Conservation (phyloP, 2,329 filamentous ascomycete species). For the Penicillium sp. region DNA sequence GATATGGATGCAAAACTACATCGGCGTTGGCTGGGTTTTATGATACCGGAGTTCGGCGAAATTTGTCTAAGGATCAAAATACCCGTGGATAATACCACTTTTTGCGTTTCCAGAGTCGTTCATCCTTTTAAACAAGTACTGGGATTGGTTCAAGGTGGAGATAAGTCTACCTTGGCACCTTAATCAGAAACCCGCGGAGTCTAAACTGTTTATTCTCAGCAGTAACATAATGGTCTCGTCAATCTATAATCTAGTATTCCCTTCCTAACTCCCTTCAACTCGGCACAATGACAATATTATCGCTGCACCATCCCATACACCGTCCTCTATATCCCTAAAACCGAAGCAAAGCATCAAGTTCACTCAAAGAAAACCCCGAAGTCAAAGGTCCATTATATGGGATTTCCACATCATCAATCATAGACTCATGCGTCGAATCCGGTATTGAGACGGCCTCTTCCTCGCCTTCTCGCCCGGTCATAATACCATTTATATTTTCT, state of each 20-base stretch:
- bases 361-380: not conserved
- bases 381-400: not conserved
- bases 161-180: not conserved
- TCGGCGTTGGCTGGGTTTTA: not conserved
- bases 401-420: not conserved
- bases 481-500: not conserved
- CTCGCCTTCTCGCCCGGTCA: not conserved
- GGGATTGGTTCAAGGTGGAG: not conserved
- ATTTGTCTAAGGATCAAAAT: not conserved
- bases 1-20: not conserved
- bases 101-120: not conserved
- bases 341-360: conserved; percentile 5
- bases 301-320: too few relatives aligned
- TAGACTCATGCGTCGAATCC: not conserved
- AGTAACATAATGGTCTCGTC: too few relatives aligned
- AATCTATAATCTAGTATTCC: too few relatives aligned
- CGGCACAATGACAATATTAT: too few relatives aligned
- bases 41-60: conserved; percentile 2
- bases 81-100: conserved; percentile 5
- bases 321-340: not conserved
- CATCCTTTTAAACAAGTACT: not conserved
- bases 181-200: too few relatives aligned
- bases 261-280: too few relatives aligned
- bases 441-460: not conserved
- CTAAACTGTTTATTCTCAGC: too few relatives aligned